These are phyloP conservation scores for Bryoerythrophyllum caledonicum DNA, from an alignment of 225 moss, liverwort and hornwort species.

Conservation along the genomic window DNA sequence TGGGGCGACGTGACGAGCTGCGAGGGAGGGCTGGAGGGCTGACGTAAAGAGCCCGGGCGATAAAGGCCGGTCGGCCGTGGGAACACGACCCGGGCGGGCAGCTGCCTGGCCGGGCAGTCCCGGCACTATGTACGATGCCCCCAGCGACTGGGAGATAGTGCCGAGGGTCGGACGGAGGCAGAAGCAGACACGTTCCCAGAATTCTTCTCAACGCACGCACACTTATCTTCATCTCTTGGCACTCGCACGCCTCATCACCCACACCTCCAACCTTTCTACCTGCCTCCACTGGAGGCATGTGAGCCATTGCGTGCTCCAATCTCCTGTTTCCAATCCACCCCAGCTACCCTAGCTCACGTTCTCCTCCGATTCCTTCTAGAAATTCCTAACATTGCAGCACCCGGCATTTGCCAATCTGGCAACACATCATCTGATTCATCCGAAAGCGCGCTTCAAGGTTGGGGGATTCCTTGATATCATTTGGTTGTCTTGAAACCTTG, in stretches of 20 bases:
- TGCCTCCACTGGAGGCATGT: neutral
- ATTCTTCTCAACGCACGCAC: neutral
- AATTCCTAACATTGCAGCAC: neutral
- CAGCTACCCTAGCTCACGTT: neutral
- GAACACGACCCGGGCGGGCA: no score
- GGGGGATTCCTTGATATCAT: neutral
- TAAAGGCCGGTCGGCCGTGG: no score
- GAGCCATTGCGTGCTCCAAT: neutral
- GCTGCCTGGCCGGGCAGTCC: no score
- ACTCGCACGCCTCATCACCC: neutral
- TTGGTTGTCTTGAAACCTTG: neutral
- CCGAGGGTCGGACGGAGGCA: neutral
- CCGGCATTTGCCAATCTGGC: neutral
- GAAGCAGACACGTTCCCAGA: neutral
- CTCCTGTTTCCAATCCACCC: neutral
- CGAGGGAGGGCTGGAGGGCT: no score
- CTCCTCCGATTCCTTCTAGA: neutral
- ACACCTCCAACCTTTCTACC: neutral
- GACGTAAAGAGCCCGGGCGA: no score
- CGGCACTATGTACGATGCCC: no score
- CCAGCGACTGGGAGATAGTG: no score
- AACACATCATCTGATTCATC: neutral
- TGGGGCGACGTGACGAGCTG: no score
- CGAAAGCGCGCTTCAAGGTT: neutral
- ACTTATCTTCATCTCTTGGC: neutral